Conservation (phyloP, 257 asterid species). For the Asclepias syriaca region DNA sequence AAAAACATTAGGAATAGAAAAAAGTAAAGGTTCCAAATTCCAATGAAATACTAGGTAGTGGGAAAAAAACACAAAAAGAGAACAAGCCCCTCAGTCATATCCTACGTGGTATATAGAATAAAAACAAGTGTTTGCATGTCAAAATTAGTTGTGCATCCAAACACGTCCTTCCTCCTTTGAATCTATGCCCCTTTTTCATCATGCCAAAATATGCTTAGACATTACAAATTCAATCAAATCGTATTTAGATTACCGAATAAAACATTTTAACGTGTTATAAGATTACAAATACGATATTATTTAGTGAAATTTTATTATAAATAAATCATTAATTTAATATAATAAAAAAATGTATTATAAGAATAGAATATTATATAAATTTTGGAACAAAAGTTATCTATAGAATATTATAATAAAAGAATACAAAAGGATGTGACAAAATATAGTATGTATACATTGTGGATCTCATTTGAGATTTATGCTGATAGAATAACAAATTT, state of each 20-base stretch:
- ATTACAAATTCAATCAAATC: no score
- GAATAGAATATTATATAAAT: no score
- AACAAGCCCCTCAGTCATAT: neutral
- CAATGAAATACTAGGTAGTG: no score
- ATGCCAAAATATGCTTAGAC: neutral
- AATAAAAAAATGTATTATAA: no score
- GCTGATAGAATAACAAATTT: neutral
- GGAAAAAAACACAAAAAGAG: neutral
- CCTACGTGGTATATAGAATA: neutral
- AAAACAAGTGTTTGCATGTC: neutral
- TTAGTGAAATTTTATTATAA: no score
- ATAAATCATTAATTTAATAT: no score
- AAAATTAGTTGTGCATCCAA: conserved; percentile 4
- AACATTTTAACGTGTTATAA: no score
- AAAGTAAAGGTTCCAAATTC: neutral
- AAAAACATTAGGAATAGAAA: neutral
- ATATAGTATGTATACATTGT: neutral
- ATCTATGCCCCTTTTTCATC: neutral
- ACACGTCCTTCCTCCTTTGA: no score
- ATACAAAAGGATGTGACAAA: neutral
- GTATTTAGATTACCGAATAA: no score
- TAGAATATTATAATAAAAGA: no score
- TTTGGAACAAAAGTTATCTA: no score
- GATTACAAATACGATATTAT: no score
- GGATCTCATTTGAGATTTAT: neutral